Evolutionary conservation across 208 protist genomes (phyloP).

Genomic region (Vickermania ingenoplastis): DNA sequence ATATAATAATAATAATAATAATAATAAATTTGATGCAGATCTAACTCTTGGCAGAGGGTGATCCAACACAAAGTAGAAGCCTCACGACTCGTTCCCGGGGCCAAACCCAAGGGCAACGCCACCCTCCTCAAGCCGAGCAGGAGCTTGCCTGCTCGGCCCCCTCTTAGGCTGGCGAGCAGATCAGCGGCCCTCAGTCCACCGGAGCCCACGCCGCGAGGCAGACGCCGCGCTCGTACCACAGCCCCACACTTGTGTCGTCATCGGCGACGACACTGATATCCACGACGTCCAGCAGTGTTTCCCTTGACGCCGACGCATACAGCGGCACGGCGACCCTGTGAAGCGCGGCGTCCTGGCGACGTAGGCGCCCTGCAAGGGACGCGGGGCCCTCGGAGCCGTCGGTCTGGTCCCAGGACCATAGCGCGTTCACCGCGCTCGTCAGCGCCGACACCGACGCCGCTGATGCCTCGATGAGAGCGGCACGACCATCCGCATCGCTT

Average conservation of each 20-base stretch:
- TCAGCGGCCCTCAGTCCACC: constrained; percentile 17
- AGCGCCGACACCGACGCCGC: constrained; percentile 10
- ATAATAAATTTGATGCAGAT: too few species aligned
- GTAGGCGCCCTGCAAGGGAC: background rate
- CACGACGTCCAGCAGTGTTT: constrained; percentile 67
- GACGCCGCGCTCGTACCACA: constrained; percentile 81
- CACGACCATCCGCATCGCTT: constrained; percentile 16
- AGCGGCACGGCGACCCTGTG: constrained; percentile 49
- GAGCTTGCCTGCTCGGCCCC: too few species aligned
- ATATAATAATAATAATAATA: too few species aligned
- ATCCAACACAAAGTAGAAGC: too few species aligned
- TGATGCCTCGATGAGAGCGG: constrained; percentile 27
- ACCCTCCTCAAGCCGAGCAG: too few species aligned
- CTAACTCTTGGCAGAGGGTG: too few species aligned
- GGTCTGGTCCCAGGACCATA: constrained; percentile 24
- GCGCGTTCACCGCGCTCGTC: constrained; percentile 21
- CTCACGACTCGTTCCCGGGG: too few species aligned
- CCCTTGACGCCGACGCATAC: constrained; percentile 71
- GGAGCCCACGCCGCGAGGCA: constrained; percentile 73
- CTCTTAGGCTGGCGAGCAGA: too few species aligned
- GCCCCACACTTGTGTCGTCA: constrained; percentile 6
- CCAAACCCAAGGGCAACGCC: too few species aligned
- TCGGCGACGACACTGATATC: constrained; percentile 26
- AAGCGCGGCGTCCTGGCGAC: constrained; percentile 16
- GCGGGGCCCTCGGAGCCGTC: constrained; percentile 2